Evolutionary conservation across 306 rosid species (phyloP).

Genomic region (Coriaria nepalensis): DNA sequence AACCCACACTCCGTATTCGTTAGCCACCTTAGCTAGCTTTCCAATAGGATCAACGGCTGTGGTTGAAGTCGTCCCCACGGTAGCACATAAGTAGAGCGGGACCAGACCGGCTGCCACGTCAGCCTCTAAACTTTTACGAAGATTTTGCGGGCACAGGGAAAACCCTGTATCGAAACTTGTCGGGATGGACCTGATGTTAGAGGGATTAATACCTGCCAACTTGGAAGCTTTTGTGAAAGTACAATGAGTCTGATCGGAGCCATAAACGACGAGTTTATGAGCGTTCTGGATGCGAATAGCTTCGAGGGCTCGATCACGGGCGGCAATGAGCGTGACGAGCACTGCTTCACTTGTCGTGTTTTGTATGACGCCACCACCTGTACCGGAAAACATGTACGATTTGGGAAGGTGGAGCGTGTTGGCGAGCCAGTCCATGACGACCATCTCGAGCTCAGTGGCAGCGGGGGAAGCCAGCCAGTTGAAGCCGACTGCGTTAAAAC

Average conservation of each 20-base stretch:
- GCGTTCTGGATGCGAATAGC: constrained; percentile 9
- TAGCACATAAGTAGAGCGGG: constrained; percentile 42
- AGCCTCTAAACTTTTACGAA: constrained; percentile 10
- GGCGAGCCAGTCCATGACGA: constrained; percentile 63
- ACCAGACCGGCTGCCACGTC: constrained; percentile 34
- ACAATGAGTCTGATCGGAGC: constrained; percentile 57
- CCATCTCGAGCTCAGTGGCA: constrained; percentile 47
- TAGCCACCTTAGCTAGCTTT: constrained; percentile 30
- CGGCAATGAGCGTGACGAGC: constrained; percentile 45
- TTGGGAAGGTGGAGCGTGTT: constrained; percentile 28
- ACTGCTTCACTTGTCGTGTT: constrained; percentile 49
- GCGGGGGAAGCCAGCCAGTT: constrained; percentile 61
- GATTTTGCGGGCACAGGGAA: constrained; percentile 23
- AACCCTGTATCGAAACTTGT: constrained; percentile 15
- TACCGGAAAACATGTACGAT: constrained; percentile 26
- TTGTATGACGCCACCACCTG: constrained; percentile 41
- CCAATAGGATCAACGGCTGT: constrained; percentile 38
- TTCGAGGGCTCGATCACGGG: constrained; percentile 24
- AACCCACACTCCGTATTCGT: constrained; percentile 31
- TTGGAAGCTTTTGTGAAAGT: constrained; percentile 35
- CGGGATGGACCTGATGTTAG: constrained; percentile 21
- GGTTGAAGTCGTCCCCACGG: constrained; percentile 45
- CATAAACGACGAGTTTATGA: constrained; percentile 35
- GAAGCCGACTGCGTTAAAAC: constrained; percentile 41
- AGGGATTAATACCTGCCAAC: constrained; percentile 33